Conservation (phyloP, 2,329 filamentous ascomycete genomes). For the Aspergillus intermedius region DNA sequence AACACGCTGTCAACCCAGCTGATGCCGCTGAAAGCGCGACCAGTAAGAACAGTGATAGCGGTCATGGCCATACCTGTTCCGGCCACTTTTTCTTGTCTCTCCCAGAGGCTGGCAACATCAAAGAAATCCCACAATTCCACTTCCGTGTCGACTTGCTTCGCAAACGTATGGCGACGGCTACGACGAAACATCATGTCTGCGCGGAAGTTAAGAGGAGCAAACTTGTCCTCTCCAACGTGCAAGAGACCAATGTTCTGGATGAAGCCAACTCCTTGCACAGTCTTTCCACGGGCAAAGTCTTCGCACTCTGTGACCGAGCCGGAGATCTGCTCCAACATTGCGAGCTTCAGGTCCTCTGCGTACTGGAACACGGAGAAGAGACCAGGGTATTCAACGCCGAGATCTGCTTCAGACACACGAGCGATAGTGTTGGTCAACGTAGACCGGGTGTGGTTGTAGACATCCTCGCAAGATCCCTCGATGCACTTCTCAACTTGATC, state of each 20-base stretch:
- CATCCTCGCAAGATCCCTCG: constrained; percentile 74
- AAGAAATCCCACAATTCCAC: constrained; percentile 92
- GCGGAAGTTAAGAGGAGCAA: constrained; percentile 77
- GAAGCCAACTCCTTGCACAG: constrained; percentile 71
- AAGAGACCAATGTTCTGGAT: constrained; percentile 84
- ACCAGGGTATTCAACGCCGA: constrained; percentile 81
- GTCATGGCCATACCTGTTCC: constrained; percentile 94
- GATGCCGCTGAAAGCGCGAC: constrained; percentile 71
- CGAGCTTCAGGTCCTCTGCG: constrained; percentile 84
- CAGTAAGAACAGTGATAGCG: constrained; percentile 76
- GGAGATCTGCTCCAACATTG: constrained; percentile 84
- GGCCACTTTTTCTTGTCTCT: constrained; percentile 88
- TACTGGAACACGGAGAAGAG: constrained; percentile 81
- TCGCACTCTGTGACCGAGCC: constrained; percentile 73
- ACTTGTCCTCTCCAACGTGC: constrained; percentile 76
- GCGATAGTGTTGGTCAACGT: constrained; percentile 69
- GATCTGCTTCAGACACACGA: constrained; percentile 67
- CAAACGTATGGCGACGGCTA: constrained; percentile 66
- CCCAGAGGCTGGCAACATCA: constrained; percentile 73
- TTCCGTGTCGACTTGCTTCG: constrained; percentile 77
- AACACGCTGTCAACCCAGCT: constrained; percentile 86
- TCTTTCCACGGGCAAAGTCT: constrained; percentile 71
- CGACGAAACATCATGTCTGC: constrained; percentile 91
- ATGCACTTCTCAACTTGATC: constrained; percentile 76
- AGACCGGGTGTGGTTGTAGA: constrained; percentile 76